Conservation (phyloP, 2,329 filamentous ascomycete species). For the Cladobotryum mycophilum region DNA sequence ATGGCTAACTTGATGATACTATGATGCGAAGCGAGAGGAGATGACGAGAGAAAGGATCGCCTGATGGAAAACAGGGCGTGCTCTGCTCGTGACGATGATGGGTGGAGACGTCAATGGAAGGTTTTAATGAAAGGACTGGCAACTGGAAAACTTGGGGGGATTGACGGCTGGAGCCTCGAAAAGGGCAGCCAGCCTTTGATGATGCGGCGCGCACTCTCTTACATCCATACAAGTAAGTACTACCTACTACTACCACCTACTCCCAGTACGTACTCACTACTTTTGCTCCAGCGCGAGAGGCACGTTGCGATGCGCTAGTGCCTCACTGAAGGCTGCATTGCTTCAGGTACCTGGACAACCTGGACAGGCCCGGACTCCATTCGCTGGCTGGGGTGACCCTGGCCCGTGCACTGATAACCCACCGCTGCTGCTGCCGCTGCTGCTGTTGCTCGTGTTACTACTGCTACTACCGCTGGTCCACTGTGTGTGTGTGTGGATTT, state of each 20-base stretch:
- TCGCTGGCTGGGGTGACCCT: background rate
- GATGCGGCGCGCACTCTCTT: background rate
- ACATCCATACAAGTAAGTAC: background rate
- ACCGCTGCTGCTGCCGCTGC: constrained; percentile 1
- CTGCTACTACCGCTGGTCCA: constrained; percentile 4
- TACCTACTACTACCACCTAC: too few species aligned
- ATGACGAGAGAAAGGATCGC: background rate
- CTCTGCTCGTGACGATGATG: background rate
- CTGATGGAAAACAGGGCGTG: background rate
- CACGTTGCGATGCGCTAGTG: constrained; percentile 2
- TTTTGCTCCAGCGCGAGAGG: background rate
- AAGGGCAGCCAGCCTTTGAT: background rate
- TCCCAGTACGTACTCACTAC: too few species aligned
- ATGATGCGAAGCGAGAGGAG: background rate
- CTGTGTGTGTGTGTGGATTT: constrained; percentile 1
- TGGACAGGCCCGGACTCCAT: too few species aligned
- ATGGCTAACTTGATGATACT: constrained; percentile 3
- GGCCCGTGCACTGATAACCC: background rate
- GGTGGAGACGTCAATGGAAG: background rate
- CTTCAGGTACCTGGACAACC: background rate
- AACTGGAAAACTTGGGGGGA: background rate
- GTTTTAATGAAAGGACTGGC: background rate
- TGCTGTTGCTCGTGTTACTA: background rate
- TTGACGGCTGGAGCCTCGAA: background rate
- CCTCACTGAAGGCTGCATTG: background rate